Evolutionary conservation across 1,139 yeast species (phyloP).

Genomic region (Hyphopichia burtonii): DNA sequence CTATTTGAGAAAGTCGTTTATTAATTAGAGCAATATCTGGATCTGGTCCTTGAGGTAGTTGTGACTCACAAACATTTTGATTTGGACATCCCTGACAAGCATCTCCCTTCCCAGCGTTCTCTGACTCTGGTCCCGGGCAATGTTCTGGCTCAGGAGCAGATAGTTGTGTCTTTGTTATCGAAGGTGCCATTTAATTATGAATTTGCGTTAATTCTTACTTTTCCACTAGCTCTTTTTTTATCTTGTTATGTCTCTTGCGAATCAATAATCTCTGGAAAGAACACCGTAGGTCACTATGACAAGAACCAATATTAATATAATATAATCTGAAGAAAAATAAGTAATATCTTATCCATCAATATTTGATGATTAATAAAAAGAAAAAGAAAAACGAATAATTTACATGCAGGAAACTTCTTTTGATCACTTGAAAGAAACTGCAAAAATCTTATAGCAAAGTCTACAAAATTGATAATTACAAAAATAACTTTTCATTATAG

Average conservation of each 20-base stretch:
- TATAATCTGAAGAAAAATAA: too few species aligned
- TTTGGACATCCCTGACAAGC: slow-evolving; percentile 96
- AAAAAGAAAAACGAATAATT: background rate
- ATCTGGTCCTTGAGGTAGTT: slow-evolving; percentile 89
- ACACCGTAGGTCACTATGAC: too few species aligned
- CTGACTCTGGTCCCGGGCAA: slow-evolving; percentile 98
- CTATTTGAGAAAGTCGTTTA: slow-evolving; percentile 61
- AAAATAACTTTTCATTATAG: background rate
- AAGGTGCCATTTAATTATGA: slow-evolving; percentile 3
- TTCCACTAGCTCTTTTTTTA: too few species aligned
- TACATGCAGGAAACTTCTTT: background rate
- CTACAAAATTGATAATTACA: background rate
- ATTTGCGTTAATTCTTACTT: too few species aligned
- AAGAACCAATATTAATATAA: too few species aligned
- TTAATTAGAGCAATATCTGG: slow-evolving; percentile 86
- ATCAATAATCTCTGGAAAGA: too few species aligned
- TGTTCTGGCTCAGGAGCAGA: slow-evolving; percentile 82
- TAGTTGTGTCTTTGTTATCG: slow-evolving; percentile 20
- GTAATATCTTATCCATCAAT: background rate
- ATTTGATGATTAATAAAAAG: background rate
- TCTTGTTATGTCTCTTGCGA: too few species aligned
- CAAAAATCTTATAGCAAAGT: background rate
- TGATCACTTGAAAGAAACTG: too few species aligned
- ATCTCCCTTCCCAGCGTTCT: slow-evolving; percentile 87
- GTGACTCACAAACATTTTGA: slow-evolving; percentile 80